Conservation (phyloP, 2,329 filamentous ascomycete genomes). For the Metarhizium sp. region DNA sequence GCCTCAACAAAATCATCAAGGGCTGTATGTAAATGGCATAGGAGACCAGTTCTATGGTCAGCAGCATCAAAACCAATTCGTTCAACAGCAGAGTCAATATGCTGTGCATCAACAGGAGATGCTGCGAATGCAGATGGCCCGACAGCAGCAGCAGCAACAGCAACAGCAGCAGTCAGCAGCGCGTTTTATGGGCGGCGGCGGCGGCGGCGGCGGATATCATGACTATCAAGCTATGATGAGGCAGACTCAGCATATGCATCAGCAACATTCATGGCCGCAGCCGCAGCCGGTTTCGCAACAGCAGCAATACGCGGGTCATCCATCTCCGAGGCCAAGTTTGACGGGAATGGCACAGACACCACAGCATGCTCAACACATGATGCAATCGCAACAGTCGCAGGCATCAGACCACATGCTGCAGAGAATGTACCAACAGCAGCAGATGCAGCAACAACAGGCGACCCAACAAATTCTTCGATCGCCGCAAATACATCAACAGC, state of each 20-base stretch:
- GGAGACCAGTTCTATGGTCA: conserved; percentile 12
- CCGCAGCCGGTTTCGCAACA: conserved; percentile 10
- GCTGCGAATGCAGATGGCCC: conserved; percentile 10
- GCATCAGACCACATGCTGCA: conserved; percentile 6
- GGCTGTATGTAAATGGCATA: conserved; percentile 4
- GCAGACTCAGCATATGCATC: conserved; percentile 13
- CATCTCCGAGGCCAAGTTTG: conserved; percentile 4
- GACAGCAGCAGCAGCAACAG: conserved; percentile 15
- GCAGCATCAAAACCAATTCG: conserved; percentile 11
- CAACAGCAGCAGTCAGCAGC: conserved; percentile 7
- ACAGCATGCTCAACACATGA: conserved; percentile 5
- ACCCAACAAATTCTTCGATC: conserved; percentile 9
- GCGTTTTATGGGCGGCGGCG: conserved; percentile 1
- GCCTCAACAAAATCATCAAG: conserved; percentile 11
- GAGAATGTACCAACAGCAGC: conserved; percentile 6
- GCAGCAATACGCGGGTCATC: conserved; percentile 4
- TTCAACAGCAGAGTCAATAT: conserved; percentile 14
- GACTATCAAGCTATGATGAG: background rate
- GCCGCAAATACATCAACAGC: conserved; percentile 12
- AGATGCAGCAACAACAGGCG: conserved; percentile 7
- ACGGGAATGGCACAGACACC: conserved; percentile 2
- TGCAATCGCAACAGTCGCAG: conserved; percentile 8
- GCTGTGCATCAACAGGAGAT: conserved; percentile 15
- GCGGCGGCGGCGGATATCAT: conserved; percentile 1
- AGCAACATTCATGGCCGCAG: conserved; percentile 3